These are phyloP conservation scores for Phaseolus coccineus DNA, from an alignment of 331 rosid species.

Conservation along the genomic window DNA sequence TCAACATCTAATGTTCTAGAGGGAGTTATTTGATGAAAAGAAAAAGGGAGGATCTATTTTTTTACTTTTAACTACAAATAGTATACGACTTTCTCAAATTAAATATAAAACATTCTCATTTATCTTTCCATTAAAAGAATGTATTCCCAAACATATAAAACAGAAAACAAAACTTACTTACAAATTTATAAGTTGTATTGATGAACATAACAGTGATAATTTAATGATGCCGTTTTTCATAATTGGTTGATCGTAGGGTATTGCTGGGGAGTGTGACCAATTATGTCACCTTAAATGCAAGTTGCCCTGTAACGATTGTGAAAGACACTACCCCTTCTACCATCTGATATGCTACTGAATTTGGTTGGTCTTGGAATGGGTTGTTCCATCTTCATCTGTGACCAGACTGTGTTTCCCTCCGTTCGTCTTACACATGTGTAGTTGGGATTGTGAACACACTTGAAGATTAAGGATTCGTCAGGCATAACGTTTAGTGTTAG, in stretches of 20 bases:
- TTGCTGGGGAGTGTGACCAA: conserved; percentile 76
- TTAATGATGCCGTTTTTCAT: conserved; percentile 33
- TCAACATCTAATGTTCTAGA: too few relatives aligned
- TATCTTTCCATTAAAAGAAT: too few relatives aligned
- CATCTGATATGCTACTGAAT: conserved; percentile 23
- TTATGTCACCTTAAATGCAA: conserved; percentile 59
- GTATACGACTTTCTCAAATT: too few relatives aligned
- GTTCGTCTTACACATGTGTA: conserved; percentile 7
- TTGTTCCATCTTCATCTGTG: neutral
- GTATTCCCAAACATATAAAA: too few relatives aligned
- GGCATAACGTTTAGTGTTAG: neutral
- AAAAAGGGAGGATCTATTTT: too few relatives aligned
- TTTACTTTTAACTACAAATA: too few relatives aligned
- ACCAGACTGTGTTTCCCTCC: neutral
- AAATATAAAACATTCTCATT: too few relatives aligned
- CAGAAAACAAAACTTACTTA: neutral
- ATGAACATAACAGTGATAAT: neutral
- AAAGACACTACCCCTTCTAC: conserved; percentile 52
- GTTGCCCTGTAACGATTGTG: conserved; percentile 63
- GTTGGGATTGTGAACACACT: neutral
- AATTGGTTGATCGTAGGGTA: conserved; percentile 53
- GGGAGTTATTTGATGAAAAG: too few relatives aligned
- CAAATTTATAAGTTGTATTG: neutral
- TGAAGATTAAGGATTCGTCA: conserved; percentile 14
- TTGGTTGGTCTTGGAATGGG: neutral